Evolutionary conservation across 805 yeast genomes (phyloP), one percentile per base, ranked within the genome.

Genomic region (Starmera caribaea): DNA sequence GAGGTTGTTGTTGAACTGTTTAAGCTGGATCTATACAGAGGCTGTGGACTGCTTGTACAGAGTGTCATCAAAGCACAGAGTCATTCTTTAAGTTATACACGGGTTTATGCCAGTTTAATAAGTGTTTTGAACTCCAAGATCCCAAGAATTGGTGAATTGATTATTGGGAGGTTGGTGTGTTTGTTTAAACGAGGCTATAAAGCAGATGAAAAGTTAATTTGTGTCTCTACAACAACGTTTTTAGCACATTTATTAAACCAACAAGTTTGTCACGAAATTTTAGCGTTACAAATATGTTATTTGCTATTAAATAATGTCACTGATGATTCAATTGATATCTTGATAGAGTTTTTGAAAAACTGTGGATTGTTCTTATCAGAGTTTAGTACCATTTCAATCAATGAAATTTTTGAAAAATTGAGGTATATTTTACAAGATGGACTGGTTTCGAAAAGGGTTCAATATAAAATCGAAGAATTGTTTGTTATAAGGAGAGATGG

Each of bases 121-220:
- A 68, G 80, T 2, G 68, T 80, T 1, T 38, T 87, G 10, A 81
- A 83, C 56, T 70, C 82, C 5, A 74, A 80, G 46, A 55, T 84
- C 4, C 92, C 94, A 0, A 72, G 72, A 30, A 59, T 85, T 14
- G 95, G 95, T 2, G 71, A 71, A 41, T 54, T 80, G 5, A 45
- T 83, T 28, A 54, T 69, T 0, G 51, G 67, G 8, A 64, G 92
- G 43, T 57, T 80, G 24, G 62, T 81, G 1, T 49, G 77, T 4
- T 77, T 69, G 41, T 84, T 85, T 58, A 69, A 79, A 35, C 66
- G 68, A 45, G 69, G 70, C 1, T 79, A 65, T 55, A 62, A 65
- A 47, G 52, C 63, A 16, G 68, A 71, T 41, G 70, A 77, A 48
- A 69, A 68, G 42, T 45, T 51, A 0, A 45, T 55, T 5, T 72